Conservation (phyloP, 352 stramenopile species). For the Detonula confervacea region DNA sequence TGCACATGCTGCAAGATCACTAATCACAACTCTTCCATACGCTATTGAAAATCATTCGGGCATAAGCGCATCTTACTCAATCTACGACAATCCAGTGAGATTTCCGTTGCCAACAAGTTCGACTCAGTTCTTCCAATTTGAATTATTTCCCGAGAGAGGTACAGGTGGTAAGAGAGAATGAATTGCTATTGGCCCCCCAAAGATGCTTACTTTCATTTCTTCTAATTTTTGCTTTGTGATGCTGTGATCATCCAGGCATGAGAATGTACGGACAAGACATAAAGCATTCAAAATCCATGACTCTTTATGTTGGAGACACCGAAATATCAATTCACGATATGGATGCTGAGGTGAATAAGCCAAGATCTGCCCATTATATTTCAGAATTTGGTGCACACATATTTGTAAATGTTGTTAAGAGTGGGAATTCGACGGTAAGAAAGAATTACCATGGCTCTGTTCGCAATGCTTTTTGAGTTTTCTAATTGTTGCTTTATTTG, state of each 20-base stretch:
- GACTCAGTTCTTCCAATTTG: constrained; percentile 84
- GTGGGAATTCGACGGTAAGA: constrained; percentile 83
- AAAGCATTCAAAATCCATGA: constrained; percentile 72
- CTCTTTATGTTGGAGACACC: constrained; percentile 57
- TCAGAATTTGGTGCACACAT: constrained; percentile 53
- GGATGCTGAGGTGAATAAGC: constrained; percentile 65
- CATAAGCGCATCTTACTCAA: constrained; percentile 62
- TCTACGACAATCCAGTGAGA: constrained; percentile 43
- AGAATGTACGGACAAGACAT: constrained; percentile 55
- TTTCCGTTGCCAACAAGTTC: constrained; percentile 55
- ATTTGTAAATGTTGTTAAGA: constrained; percentile 73
- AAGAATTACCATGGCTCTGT: not conserved
- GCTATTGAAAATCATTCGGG: constrained; percentile 85
- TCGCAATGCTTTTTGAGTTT: no score
- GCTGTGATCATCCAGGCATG: no score
- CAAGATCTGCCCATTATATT: constrained; percentile 55
- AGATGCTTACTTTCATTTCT: no score
- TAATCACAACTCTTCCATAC: constrained; percentile 82
- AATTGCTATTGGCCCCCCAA: no score
- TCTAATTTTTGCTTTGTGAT: no score
- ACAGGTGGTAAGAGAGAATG: constrained; percentile 73
- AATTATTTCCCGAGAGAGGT: constrained; percentile 69
- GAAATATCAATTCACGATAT: constrained; percentile 73
- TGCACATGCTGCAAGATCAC: constrained; percentile 72
- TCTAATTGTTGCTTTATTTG: not conserved